phyloP scores from a whole-genome alignment of 1,284 basidiomycete species.

The Limonomyces culmigenus region DNA sequence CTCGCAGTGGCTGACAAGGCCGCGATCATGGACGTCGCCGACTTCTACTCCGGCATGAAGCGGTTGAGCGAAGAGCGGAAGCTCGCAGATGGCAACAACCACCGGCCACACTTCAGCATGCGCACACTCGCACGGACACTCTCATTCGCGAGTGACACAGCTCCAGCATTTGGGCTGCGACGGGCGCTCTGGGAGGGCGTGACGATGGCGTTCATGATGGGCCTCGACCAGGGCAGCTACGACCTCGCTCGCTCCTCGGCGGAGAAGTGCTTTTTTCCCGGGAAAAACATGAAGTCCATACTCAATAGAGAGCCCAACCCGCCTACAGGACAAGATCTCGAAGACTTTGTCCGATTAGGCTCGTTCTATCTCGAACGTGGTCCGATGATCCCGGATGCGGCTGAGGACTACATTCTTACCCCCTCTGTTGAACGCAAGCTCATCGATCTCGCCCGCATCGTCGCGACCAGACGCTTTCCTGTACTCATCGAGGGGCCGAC shows the following conservation, averaged over 20 bases:
- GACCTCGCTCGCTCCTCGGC: constrained; percentile 54
- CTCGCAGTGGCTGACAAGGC: constrained; percentile 74
- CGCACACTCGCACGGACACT: constrained; percentile 87
- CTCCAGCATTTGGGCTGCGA: constrained; percentile 64
- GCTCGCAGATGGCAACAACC: constrained; percentile 89
- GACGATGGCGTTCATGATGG: constrained; percentile 96
- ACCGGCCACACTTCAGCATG: constrained; percentile 95
- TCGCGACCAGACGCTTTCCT: constrained; percentile 80
- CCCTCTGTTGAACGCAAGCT: constrained; percentile 95
- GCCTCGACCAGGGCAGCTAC: constrained; percentile 66
- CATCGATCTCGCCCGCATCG: constrained; percentile 81
- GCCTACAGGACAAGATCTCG: constrained; percentile 32
- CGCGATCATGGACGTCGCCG: constrained; percentile 83
- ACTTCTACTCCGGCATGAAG: constrained; percentile 82
- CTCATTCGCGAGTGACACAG: constrained; percentile 79
- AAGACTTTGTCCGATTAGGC: constrained; percentile 71
- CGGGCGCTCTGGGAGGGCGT: constrained; percentile 92
- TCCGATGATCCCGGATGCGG: constrained; percentile 39
- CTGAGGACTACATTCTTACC: constrained; percentile 84
- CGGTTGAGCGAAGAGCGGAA: constrained; percentile 63
- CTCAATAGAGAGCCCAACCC: constrained; percentile 50
- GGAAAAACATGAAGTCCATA: constrained; percentile 58
- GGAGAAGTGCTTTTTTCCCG: constrained; percentile 67
- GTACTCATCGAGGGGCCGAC: constrained; percentile 98
- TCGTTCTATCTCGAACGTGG: constrained; percentile 86